Evolutionary conservation across 495 filamentous ascomycete species (phyloP).

Genomic region (Wilcoxina mikolae): DNA sequence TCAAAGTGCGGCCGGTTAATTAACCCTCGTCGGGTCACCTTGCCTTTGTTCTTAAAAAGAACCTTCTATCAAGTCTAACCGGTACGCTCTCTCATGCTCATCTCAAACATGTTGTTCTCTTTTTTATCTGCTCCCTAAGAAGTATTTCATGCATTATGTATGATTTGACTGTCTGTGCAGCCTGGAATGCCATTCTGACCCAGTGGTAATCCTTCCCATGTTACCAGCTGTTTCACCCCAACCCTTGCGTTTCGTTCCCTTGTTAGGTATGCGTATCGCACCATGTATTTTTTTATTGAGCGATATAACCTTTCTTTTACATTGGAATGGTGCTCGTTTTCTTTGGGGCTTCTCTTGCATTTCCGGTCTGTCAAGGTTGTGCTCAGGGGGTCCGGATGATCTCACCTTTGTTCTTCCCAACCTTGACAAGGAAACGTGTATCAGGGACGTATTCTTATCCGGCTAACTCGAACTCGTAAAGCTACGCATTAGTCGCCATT

Average conservation of each 20-base stretch:
- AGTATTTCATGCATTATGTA: background rate
- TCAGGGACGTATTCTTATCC: slow-evolving; percentile 1
- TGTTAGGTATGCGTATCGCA: slow-evolving; percentile 19
- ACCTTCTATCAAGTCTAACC: background rate
- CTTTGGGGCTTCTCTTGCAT: slow-evolving; percentile 14
- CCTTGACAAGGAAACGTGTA: slow-evolving; percentile 5
- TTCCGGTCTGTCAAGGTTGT: slow-evolving; percentile 10
- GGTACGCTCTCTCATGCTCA: background rate
- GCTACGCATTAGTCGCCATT: background rate
- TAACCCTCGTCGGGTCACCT: background rate
- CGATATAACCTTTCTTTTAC: slow-evolving; percentile 16
- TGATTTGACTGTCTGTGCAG: background rate
- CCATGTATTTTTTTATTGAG: slow-evolving; percentile 14
- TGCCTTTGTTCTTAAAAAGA: background rate
- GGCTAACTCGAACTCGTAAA: background rate
- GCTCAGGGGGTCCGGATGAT: slow-evolving; percentile 14
- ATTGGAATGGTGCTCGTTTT: slow-evolving; percentile 14
- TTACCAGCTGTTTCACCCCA: slow-evolving; percentile 21
- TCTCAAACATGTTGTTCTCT: background rate
- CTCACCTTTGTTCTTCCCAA: slow-evolving; percentile 8
- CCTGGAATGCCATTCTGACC: background rate
- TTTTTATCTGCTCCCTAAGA: background rate
- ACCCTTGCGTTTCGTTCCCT: slow-evolving; percentile 21
- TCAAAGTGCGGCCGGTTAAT: background rate
- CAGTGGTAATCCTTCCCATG: background rate